A percentile compares a stretch with the other conserved stretches of the same genome.
Conservation (phyloP, 2,329 filamentous ascomycete genomes). For the Cladophialophora immunda region DNA sequence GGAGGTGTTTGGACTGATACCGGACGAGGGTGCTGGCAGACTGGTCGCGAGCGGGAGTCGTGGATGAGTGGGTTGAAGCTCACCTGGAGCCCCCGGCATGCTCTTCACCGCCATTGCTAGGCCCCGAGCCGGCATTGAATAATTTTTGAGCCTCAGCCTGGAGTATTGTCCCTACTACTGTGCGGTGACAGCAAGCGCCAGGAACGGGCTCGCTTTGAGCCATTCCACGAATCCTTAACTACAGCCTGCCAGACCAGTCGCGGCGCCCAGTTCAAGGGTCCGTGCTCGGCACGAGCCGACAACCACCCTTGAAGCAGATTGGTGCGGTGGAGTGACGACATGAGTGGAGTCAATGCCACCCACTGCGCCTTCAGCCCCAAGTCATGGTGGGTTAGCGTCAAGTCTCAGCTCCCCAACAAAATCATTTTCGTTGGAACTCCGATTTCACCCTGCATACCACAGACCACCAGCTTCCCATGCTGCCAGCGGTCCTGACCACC, state of each 20-base stretch:
- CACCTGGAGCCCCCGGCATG: neutral
- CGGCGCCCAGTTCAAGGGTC: neutral
- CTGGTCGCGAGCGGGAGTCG: conserved; percentile 26
- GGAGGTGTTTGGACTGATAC: conserved; percentile 56
- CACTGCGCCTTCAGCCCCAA: neutral
- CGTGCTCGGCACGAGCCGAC: conserved; percentile 15
- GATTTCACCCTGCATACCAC: conserved; percentile 17
- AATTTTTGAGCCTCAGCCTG: conserved; percentile 15
- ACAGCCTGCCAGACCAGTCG: neutral
- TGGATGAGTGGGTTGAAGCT: conserved; percentile 9
- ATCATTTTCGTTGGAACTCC: conserved; percentile 28
- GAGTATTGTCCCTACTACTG: neutral
- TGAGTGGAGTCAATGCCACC: neutral
- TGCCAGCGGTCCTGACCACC: neutral
- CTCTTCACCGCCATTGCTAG: conserved; percentile 6
- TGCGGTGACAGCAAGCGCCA: conserved; percentile 21
- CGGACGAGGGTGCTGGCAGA: conserved; percentile 26
- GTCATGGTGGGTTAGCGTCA: conserved; percentile 17
- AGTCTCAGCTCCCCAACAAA: conserved; percentile 35
- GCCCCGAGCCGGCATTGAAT: neutral
- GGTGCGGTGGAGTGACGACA: conserved; percentile 1
- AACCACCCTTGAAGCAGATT: neutral
- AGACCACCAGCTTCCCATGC: neutral
- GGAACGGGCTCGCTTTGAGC: conserved; percentile 12
- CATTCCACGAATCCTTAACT: conserved; percentile 7